A percentile compares a stretch with the other conserved stretches of the same genome.
These are phyloP conservation scores for Pochonia chlamydosporia DNA, from an alignment of 2,329 filamentous ascomycete species.

Conservation along the genomic window DNA sequence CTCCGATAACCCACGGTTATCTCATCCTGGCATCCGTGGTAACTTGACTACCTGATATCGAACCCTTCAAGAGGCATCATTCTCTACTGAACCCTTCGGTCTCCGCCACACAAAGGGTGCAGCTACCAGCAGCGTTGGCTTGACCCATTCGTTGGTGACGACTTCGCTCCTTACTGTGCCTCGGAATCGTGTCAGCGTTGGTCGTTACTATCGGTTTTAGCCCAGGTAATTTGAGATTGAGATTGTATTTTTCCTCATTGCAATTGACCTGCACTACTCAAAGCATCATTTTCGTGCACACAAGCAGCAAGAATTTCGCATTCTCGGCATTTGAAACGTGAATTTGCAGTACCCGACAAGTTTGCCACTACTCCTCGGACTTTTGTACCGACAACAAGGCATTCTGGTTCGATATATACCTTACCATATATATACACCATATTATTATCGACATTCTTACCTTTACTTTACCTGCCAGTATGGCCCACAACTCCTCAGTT, in stretches of 20 bases:
- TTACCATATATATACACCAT: background rate
- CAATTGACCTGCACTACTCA: background rate
- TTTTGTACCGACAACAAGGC: background rate
- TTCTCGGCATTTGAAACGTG: background rate
- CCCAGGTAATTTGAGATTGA: background rate
- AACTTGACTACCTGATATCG: constrained; percentile 32
- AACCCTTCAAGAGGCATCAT: background rate
- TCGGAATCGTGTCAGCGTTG: background rate
- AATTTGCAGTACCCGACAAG: background rate
- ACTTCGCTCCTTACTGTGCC: background rate
- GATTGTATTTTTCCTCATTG: background rate
- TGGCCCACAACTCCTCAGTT: constrained; percentile 48
- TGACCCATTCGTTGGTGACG: background rate
- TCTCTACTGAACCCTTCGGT: background rate
- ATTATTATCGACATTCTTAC: background rate
- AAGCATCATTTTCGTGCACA: background rate
- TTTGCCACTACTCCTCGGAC: background rate
- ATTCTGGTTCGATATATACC: background rate
- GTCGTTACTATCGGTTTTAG: constrained; percentile 7
- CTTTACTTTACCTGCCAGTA: constrained; percentile 27
- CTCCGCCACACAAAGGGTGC: background rate
- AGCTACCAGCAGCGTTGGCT: background rate
- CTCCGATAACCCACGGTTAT: constrained; percentile 53
- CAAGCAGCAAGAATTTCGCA: background rate
- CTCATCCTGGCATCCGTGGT: constrained; percentile 48